A percentile compares a stretch with the other conserved stretches of the same genome.
Conservation (phyloP, 208 protist genomes). For the Leishmania tarentolae region DNA sequence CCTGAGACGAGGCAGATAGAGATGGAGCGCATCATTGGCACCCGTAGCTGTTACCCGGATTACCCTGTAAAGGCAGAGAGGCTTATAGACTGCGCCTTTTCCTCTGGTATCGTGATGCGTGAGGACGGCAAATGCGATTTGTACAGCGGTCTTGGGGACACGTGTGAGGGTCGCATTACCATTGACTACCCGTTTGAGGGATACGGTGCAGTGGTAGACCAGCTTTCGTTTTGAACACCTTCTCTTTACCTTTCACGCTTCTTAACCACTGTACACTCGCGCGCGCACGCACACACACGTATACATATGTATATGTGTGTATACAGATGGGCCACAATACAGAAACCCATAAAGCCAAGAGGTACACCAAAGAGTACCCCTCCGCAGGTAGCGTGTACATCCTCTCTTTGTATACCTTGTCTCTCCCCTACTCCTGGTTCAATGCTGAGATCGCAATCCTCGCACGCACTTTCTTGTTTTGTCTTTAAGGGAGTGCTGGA, state of each 20-base stretch:
- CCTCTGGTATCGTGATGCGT: constrained; percentile 65
- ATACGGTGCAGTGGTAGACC: constrained; percentile 45
- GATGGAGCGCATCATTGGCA: constrained; percentile 58
- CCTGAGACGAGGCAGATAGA: constrained; percentile 43
- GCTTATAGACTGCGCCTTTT: constrained; percentile 63
- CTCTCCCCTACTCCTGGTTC: neutral
- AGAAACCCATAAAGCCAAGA: neutral
- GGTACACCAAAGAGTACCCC: neutral
- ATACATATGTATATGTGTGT: neutral
- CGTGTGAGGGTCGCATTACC: constrained; percentile 60
- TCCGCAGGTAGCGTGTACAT: neutral
- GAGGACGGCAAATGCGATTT: constrained; percentile 70
- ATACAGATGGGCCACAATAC: neutral
- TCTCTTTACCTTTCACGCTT: neutral
- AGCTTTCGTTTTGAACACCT: constrained; percentile 33
- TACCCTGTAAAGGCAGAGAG: constrained; percentile 51
- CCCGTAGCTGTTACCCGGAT: constrained; percentile 56
- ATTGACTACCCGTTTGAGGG: constrained; percentile 81
- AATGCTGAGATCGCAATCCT: neutral
- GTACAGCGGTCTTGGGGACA: constrained; percentile 72
- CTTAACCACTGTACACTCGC: neutral
- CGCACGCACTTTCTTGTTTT: neutral
- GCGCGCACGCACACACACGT: neutral
- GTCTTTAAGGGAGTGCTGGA: neutral
- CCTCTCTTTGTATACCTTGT: neutral